Base-by-base conservation (phyloP, 1,284 basidiomycete species). In the Stygiomarasmius scandens region DNA sequence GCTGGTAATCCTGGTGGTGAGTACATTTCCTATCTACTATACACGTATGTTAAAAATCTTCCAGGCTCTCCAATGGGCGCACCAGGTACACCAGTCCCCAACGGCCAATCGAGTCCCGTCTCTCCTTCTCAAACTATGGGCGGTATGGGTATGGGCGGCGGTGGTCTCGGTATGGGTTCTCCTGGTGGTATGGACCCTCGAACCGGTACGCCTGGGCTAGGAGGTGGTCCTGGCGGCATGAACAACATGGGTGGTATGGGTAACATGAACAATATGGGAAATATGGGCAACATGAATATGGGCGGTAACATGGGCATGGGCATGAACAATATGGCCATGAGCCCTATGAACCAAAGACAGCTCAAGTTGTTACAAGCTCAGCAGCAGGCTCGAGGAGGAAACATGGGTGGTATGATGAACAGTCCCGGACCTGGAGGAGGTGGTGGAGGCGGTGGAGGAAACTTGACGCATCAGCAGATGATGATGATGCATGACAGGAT, bases 401-500 rank as follows among this genome's bases (percentile, higher is more conserved):
- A 52, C 45, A 34, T 56, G 47, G 52, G n/a, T 25, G 49, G 43
- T 16, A 58, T 49, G 43, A 54, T 49, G 44, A 59, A 51, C 44
- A 50, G n/a, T 27, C 44, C 49, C 29, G 49, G 49, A 56, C 22
- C 44, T 51, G 52, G 63, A 41, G 38, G 38, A 12, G 38, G 16
- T 4, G 38, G 38, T 9, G 38, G 38, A 41, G 29, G 55, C 22
- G 38, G 16, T 4, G 38, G 38, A 41, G 38, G 38, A 41, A 12
- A 56, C 22, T 45, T 61, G 29, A 60, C 65, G 56, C 63, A 65
- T 58, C 64, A 67, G 51, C 53, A 61, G n/a, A 66, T 68, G 63
- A 58, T 59, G 22, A 70, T 71, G 24, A 72, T 75, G 70, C 66
- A 74, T 45, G 66, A 72, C 54, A 69, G 70, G 44, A 64, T 74